Base-by-base conservation (phyloP, 179 eudicot species). In the Heliamphora ciliata region DNA sequence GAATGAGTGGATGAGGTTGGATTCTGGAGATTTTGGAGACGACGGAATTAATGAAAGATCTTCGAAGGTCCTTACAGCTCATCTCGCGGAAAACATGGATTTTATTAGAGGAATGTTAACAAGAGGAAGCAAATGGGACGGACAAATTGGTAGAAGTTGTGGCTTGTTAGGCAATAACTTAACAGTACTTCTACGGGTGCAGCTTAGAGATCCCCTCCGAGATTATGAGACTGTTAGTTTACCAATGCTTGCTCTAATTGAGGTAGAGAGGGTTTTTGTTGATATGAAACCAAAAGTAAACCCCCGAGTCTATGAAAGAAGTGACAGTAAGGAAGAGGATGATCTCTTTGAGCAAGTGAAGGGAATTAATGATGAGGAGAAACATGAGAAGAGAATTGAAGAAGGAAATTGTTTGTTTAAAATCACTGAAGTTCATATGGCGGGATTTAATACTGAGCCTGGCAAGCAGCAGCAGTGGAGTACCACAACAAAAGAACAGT, bases 391-490 rank as follows among this genome's bases (percentile, higher is more conserved):
- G 75, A 84, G 87, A 74, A 58, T 60, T 52, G 87, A 90, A 51
- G 93, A 89, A 71, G n/a, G 68, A 6, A 79, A 88, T 79, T 92
- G 97, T 64, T 92, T 90, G 84, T 96, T 89, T 84, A 96, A 91
- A 90, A 88, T 96, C 74, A 86, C 86, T 4, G 94, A 94, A 81
- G 98, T 96, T 55, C 93, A 93, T 84, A 91, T 94, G 80, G 92
- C 94, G 40, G 98, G 99, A 75, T 61, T 96, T 83, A 91, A 90
- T 78, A 85, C 86, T 6, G 96, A 93, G 81, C 87, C 91, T 0
- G 93, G 91, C n/a, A 96, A 92, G 86, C 94, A 95, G 88, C 91
- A 88, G 86, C 56, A 88, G 47, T 96, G 99, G 98, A 97, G 99
- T n/a, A 89, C 86, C 14, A 58, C 87, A 15, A 80, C 86, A 40